Base-by-base conservation (phyloP, 1,284 basidiomycete genomes). In the Gymnopus androsaceus region DNA sequence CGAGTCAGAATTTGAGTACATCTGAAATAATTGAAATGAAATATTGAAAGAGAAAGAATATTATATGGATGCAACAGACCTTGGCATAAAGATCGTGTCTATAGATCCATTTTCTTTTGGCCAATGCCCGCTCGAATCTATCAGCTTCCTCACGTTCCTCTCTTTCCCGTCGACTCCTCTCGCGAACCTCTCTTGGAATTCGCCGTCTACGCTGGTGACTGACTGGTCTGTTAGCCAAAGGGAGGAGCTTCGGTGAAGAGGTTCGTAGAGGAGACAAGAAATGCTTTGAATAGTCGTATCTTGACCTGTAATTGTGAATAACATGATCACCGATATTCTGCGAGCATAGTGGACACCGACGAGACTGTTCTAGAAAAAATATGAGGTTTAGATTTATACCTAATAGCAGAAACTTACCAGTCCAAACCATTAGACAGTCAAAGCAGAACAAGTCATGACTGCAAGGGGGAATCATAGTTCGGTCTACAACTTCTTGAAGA, bases 391-490 rank as follows among this genome's bases (percentile, higher is more conserved):
- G 28, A 49, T 27, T 31, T 36, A 25, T 9, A 25, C 14, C 25
- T 21, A 53, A 28, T 56, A 21, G 28, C 23, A 47, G 45, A 4
- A 59, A 75, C 77, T 72, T 68, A 85, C 92, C 88, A 33, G 88
- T 82, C 93, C 92, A 95, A 1, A 92, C 74, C 42, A 88, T 75
- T 15, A 95, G 79, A 68, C 93, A 95, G 57, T 90, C 88, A 63
- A 95, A 94, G 65, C 93, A 95, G 67, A 94, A 95, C n/a, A 25
- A 15, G 65, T 90, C 86, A 73, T 95, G 93, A 1, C 89, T 88
- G 68, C 93, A 95, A 4, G 75, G 79, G 1, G 90, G 89, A 19
- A 94, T 76, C 41, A 94, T 80, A 0, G 92, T 88, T 41, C 88
- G 76, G 72, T 95, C 92, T n/a, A 79, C 73, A 46, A 92, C 73